Conservation (phyloP, 2,329 filamentous ascomycete species). For the Penicillium sp. region DNA sequence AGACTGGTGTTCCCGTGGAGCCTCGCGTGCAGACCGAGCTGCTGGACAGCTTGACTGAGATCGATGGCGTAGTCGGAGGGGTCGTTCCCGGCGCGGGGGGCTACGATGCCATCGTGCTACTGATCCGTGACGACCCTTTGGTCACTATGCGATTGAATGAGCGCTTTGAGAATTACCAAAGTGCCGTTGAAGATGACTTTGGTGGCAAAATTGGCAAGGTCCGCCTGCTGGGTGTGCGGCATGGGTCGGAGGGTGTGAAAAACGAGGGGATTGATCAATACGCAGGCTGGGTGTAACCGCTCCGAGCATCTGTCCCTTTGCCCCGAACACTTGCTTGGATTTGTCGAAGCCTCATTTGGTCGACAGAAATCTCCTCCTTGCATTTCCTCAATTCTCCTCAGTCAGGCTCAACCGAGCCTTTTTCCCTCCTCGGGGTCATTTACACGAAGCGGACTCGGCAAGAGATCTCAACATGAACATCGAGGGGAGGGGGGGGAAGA, state of each 20-base stretch:
- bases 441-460: too few species aligned
- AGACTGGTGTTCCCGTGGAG: constrained; percentile 79
- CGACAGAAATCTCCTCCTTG: background rate
- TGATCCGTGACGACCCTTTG: constrained; percentile 66
- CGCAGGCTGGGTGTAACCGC: constrained; percentile 30
- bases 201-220: constrained; percentile 43
- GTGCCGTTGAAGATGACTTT: constrained; percentile 39
- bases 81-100: constrained; percentile 93
- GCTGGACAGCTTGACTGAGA: constrained; percentile 63
- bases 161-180: constrained; percentile 63
- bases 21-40: constrained; percentile 77
- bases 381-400: too few species aligned
- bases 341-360: too few species aligned
- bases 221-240: constrained; percentile 40
- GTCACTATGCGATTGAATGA: constrained; percentile 56
- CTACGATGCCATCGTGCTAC: constrained; percentile 78
- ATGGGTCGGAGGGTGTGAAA: constrained; percentile 42
- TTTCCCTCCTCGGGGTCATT: too few species aligned
- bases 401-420: too few species aligned
- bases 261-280: constrained; percentile 38
- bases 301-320: too few species aligned
- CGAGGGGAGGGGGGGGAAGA: too few species aligned
- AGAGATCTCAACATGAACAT: too few species aligned
- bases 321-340: too few species aligned
- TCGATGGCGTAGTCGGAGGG: constrained; percentile 80